phyloP scores from a whole-genome alignment of 225 moss, liverwort and hornwort genomes.

The Pseudoscleropodium purum region DNA sequence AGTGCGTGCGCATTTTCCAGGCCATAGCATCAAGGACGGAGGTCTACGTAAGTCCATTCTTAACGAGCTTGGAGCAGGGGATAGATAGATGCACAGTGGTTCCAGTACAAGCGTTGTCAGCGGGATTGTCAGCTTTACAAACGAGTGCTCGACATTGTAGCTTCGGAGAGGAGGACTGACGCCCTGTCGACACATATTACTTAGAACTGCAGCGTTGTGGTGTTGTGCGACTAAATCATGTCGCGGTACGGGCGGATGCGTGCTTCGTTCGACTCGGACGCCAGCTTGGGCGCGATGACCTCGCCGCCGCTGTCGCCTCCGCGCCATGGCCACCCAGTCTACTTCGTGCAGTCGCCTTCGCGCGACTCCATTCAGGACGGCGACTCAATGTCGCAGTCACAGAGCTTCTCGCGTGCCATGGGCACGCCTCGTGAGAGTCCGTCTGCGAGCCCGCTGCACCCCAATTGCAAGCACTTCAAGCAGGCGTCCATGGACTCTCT shows the following conservation, averaged over 20 bases:
- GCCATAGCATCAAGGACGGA: background rate
- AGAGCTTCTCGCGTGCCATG: slow-evolving; percentile 60
- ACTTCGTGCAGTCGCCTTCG: slow-evolving; percentile 82
- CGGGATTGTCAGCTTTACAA: background rate
- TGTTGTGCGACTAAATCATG: background rate
- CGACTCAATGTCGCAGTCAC: slow-evolving; percentile 51
- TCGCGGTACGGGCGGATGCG: slow-evolving; percentile 48
- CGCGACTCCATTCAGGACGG: slow-evolving; percentile 69
- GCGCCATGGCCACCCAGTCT: slow-evolving; percentile 57
- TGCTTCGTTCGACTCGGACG: slow-evolving; percentile 54
- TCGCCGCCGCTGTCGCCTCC: slow-evolving; percentile 49
- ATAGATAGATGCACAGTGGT: background rate
- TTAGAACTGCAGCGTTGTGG: background rate
- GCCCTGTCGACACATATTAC: background rate
- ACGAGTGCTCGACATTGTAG: background rate
- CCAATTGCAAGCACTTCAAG: slow-evolving; percentile 35
- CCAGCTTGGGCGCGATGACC: slow-evolving; percentile 13
- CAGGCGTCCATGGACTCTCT: slow-evolving; percentile 33
- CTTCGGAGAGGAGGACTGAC: background rate
- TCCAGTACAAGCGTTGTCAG: background rate
- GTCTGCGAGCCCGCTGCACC: slow-evolving; percentile 58
- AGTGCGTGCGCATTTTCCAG: background rate
- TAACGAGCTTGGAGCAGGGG: background rate
- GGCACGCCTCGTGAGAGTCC: slow-evolving; percentile 49
- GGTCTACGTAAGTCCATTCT: background rate